phyloP scores from a whole-genome alignment of 352 stramenopile species.

The Plasmopara viticola region DNA sequence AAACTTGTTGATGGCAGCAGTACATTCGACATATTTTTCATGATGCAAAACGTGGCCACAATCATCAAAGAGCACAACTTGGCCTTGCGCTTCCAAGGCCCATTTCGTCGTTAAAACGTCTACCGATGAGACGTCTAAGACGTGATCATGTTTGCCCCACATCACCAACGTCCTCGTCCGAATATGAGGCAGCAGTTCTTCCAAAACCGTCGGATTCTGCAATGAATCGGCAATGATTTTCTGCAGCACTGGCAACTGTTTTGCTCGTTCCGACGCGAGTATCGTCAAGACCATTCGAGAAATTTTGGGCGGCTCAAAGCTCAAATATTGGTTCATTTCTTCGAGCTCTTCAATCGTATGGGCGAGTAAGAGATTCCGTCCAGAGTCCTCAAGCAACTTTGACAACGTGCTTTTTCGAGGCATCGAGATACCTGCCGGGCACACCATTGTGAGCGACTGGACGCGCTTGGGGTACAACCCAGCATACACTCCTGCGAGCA shows the following conservation, averaged over 20 bases:
- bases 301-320: constrained; percentile 23
- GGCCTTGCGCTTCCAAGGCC: constrained; percentile 24
- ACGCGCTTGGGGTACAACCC: constrained; percentile 50
- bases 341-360: constrained; percentile 51
- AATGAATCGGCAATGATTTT: constrained; percentile 59
- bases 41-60: constrained; percentile 70
- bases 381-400: constrained; percentile 52
- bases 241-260: constrained; percentile 46
- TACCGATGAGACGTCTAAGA: constrained; percentile 63
- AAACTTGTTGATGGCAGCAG: constrained; percentile 59
- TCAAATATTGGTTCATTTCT: constrained; percentile 48
- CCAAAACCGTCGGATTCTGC: constrained; percentile 45
- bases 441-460: constrained; percentile 66
- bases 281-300: constrained; percentile 30
- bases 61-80: constrained; percentile 47
- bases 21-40: constrained; percentile 49
- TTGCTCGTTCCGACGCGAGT: constrained; percentile 39
- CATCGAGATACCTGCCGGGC: constrained; percentile 65
- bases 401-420: constrained; percentile 50
- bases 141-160: constrained; percentile 65
- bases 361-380: constrained; percentile 58
- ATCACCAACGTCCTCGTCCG: constrained; percentile 51
- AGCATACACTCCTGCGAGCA: constrained; percentile 67
- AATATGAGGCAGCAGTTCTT: constrained; percentile 56
- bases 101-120: constrained; percentile 53